A percentile compares a stretch with the other conserved stretches of the same genome.
Conservation (phyloP, 2,329 filamentous ascomycete genomes). For the Paramyrothecium roridum region DNA sequence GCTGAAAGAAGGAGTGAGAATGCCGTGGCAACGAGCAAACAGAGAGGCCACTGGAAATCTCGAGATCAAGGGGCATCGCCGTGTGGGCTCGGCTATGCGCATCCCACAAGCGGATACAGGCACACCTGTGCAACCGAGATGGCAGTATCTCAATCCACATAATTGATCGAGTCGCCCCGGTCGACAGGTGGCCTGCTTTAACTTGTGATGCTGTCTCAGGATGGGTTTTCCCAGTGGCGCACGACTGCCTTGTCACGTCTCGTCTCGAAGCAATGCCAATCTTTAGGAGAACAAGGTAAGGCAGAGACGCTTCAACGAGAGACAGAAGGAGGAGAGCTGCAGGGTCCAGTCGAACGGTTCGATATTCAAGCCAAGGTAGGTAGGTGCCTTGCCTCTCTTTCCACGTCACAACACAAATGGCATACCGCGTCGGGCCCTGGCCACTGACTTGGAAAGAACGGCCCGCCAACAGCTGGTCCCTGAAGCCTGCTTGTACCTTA, state of each 20-base stretch:
- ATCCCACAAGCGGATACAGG: conserved; percentile 14
- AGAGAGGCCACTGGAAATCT: neutral
- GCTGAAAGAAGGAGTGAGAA: too few relatives aligned
- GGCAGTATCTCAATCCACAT: conserved; percentile 27
- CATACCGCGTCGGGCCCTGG: too few relatives aligned
- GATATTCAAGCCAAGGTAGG: too few relatives aligned
- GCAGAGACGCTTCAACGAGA: too few relatives aligned
- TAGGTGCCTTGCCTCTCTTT: too few relatives aligned
- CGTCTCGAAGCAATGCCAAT: neutral
- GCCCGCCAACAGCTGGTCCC: too few relatives aligned
- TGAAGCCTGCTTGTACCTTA: too few relatives aligned
- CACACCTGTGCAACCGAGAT: conserved; percentile 18
- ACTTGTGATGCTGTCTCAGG: conserved; percentile 19
- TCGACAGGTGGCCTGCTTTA: conserved; percentile 7
- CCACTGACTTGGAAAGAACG: too few relatives aligned
- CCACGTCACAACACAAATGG: too few relatives aligned
- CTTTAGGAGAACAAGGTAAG: too few relatives aligned
- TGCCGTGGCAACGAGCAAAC: neutral
- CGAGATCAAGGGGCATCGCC: neutral
- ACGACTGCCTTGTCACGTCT: conserved; percentile 1
- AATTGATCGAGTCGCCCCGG: conserved; percentile 18
- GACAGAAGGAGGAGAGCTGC: too few relatives aligned
- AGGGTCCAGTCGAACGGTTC: too few relatives aligned
- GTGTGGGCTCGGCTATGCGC: conserved; percentile 14
- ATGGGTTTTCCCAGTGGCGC: conserved; percentile 11